These are phyloP conservation scores for Phialocephala sp. DNA, from an alignment of 2,329 filamentous ascomycete species.

Conservation along the genomic window DNA sequence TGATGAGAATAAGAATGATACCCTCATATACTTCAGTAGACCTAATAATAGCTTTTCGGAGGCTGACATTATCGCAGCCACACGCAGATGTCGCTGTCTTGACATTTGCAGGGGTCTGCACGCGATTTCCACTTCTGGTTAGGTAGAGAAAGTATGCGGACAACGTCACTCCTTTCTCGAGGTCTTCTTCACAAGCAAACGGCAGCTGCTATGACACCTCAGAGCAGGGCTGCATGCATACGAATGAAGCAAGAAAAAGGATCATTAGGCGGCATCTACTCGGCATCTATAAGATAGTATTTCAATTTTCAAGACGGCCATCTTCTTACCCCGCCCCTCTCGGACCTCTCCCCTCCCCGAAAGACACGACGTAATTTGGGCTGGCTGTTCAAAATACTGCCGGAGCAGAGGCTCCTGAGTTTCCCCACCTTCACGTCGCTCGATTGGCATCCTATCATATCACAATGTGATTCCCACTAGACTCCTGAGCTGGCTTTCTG, in stretches of 20 bases:
- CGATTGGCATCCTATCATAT: not conserved
- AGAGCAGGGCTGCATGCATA: not conserved
- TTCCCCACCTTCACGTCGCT: not conserved
- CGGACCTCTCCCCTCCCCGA: not conserved
- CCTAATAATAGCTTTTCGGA: too few species aligned
- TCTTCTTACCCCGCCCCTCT: not conserved
- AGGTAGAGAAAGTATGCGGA: not conserved
- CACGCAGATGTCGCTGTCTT: too few species aligned
- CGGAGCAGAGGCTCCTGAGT: constrained; percentile 2
- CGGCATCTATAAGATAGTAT: not conserved
- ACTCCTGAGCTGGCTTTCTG: not conserved
- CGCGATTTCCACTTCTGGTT: not conserved
- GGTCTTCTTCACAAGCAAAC: too few species aligned
- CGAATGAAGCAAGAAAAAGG: not conserved
- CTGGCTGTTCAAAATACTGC: not conserved
- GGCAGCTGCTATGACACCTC: not conserved
- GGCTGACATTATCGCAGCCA: too few species aligned
- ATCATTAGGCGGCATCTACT: not conserved
- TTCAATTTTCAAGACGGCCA: not conserved
- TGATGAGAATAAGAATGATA: constrained; percentile 1
- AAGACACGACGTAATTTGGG: not conserved
- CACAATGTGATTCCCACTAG: not conserved
- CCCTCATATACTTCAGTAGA: not conserved
- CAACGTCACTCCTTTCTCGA: not conserved
- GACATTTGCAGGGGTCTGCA: not conserved